Percentiles rank a stretch among this genome's conserved stretches.
These are phyloP conservation scores for Haplographium delicatum DNA, from an alignment of 495 filamentous ascomycete species.

Conservation along the genomic window DNA sequence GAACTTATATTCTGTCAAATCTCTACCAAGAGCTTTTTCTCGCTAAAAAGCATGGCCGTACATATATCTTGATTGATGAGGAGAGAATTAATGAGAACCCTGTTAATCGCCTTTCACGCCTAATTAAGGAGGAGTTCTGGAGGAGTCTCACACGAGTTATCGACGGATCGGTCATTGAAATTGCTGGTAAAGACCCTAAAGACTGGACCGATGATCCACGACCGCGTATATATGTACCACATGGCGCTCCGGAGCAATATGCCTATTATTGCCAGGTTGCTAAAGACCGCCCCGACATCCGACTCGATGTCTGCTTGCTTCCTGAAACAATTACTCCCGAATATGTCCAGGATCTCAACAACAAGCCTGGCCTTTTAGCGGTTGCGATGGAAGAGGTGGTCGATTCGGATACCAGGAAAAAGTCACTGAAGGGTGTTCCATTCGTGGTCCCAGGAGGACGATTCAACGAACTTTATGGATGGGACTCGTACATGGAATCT, in stretches of 20 bases:
- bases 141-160: slow-evolving; percentile 79
- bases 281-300: slow-evolving; percentile 66
- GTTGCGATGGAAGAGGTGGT: slow-evolving; percentile 75
- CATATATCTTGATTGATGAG: slow-evolving; percentile 82
- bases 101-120: slow-evolving; percentile 73
- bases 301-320: slow-evolving; percentile 78
- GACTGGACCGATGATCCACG: slow-evolving; percentile 84
- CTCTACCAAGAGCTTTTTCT: slow-evolving; percentile 89
- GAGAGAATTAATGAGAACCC: slow-evolving; percentile 88
- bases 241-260: slow-evolving; percentile 77
- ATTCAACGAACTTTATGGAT: slow-evolving; percentile 96
- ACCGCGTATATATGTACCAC: slow-evolving; percentile 87
- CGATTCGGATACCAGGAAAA: slow-evolving; percentile 59
- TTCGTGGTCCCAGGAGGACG: slow-evolving; percentile 94
- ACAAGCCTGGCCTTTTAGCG: slow-evolving; percentile 82
- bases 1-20: slow-evolving; percentile 94
- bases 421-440: slow-evolving; percentile 69
- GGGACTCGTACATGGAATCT: slow-evolving; percentile 98
- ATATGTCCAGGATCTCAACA: slow-evolving; percentile 65
- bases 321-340: slow-evolving; percentile 69
- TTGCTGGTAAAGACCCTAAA: slow-evolving; percentile 82
- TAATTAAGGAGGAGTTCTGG: slow-evolving; percentile 90
- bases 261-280: slow-evolving; percentile 82
- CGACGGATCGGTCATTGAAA: slow-evolving; percentile 80
- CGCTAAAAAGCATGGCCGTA: slow-evolving; percentile 78